A percentile compares a stretch with the other conserved stretches of the same genome.
These are phyloP conservation scores for Mycogone perniciosa DNA, from an alignment of 2,329 filamentous ascomycete genomes.

Conservation along the genomic window DNA sequence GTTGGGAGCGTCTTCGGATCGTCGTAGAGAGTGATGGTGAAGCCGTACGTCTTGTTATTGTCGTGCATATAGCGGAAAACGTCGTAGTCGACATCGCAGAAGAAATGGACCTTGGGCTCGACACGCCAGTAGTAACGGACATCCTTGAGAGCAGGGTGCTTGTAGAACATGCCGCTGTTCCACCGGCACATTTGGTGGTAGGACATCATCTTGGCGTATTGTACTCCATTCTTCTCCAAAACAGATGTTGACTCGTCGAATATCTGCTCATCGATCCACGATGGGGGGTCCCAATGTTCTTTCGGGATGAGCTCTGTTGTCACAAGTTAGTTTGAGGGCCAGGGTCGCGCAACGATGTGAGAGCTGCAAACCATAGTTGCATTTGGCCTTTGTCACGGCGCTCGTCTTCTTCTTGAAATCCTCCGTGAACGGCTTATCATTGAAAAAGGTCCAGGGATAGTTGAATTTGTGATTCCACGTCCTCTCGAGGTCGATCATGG, in stretches of 20 bases:
- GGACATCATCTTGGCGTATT: conserved; percentile 81
- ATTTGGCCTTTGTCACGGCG: conserved; percentile 81
- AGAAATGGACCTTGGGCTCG: conserved; percentile 97
- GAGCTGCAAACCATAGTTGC: conserved; percentile 55
- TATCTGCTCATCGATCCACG: conserved; percentile 86
- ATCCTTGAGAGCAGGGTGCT: conserved; percentile 78
- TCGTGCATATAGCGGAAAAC: conserved; percentile 98
- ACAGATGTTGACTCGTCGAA: conserved; percentile 79
- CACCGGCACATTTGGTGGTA: conserved; percentile 99
- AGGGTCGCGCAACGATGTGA: background rate
- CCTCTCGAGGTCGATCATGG: conserved; percentile 84
- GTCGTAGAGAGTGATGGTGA: conserved; percentile 97
- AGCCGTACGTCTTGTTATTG: conserved; percentile 97
- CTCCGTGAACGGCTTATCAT: conserved; percentile 86
- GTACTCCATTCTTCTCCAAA: conserved; percentile 76
- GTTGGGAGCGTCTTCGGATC: conserved; percentile 77
- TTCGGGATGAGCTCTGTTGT: conserved; percentile 73
- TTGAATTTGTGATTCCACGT: conserved; percentile 99
- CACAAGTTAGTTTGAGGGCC: conserved; percentile 11
- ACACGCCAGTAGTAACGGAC: conserved; percentile 97
- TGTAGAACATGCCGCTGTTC: conserved; percentile 98
- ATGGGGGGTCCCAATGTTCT: conserved; percentile 88
- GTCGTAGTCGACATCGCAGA: conserved; percentile 97
- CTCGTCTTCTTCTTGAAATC: conserved; percentile 84
- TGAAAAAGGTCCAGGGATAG: conserved; percentile 99